Percentiles rank a stretch among this genome's conserved stretches.
phyloP scores from a whole-genome alignment of 2,329 filamentous ascomycete species.

The Phialocephala subalpina region DNA sequence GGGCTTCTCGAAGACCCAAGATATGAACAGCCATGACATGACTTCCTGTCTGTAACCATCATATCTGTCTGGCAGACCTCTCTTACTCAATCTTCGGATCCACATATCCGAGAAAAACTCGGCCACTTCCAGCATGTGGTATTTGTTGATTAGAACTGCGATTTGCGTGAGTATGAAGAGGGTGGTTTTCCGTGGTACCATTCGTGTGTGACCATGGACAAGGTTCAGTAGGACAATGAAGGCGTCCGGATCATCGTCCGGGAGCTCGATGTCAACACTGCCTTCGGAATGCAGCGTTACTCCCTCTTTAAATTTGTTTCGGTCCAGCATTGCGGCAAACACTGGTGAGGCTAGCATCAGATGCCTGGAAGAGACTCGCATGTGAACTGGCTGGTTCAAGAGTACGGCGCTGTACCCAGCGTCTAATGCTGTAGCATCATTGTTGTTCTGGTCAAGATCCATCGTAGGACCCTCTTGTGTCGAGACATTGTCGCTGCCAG shows the following conservation, averaged over 20 bases:
- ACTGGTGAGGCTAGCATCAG: constrained; percentile 23
- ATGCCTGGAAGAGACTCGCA: constrained; percentile 25
- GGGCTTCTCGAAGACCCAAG: constrained; percentile 12
- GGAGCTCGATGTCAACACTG: constrained; percentile 16
- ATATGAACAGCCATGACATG: not conserved
- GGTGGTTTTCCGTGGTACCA: constrained; percentile 15
- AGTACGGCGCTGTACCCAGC: not conserved
- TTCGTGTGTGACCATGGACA: constrained; percentile 15
- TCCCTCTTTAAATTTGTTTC: constrained; percentile 20
- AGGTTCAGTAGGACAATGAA: constrained; percentile 21
- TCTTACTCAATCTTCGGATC: constrained; percentile 2
- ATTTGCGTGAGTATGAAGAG: constrained; percentile 11
- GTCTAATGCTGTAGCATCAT: not conserved
- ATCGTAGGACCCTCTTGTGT: not conserved
- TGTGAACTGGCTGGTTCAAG: constrained; percentile 5
- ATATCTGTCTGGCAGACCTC: not conserved
- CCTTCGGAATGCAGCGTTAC: constrained; percentile 17
- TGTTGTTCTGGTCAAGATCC: not conserved
- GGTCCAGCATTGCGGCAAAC: constrained; percentile 17
- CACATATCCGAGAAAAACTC: constrained; percentile 18
- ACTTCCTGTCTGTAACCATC: not conserved
- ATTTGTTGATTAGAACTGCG: constrained; percentile 21
- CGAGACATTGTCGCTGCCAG: constrained; percentile 6
- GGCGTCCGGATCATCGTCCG: constrained; percentile 23
- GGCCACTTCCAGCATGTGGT: constrained; percentile 22